Percentiles rank a stretch among this genome's conserved stretches.
phyloP scores from a whole-genome alignment of 2,329 filamentous ascomycete genomes.

The Aspergillus brunneoviolaceus region DNA sequence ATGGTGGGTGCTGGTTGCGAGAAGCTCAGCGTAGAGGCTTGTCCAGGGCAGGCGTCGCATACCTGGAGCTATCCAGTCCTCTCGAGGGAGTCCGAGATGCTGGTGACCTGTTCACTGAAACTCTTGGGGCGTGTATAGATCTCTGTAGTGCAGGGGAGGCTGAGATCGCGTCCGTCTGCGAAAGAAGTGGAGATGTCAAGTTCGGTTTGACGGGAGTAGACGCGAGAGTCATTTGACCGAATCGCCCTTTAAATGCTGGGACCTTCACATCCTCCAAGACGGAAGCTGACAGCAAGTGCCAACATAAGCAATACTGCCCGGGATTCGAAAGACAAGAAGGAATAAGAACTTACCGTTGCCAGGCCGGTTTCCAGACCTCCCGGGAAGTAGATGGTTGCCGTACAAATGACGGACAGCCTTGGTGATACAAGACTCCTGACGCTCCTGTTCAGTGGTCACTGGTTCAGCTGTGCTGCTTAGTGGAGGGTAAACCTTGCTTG shows the following conservation, averaged over 20 bases:
- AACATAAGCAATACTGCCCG: neutral
- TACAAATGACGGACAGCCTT: slow-evolving; percentile 11
- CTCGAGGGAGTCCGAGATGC: neutral
- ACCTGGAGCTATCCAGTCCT: slow-evolving; percentile 15
- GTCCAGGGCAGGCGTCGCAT: slow-evolving; percentile 4
- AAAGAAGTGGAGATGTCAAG: neutral
- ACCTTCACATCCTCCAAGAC: neutral
- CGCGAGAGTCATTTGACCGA: neutral
- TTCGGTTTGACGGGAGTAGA: neutral
- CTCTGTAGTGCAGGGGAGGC: slow-evolving; percentile 9
- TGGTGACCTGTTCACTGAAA: neutral
- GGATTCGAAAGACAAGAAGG: neutral
- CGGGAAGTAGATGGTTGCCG: slow-evolving; percentile 27
- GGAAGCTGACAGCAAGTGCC: neutral
- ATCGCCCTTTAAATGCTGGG: neutral
- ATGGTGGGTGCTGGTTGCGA: neutral
- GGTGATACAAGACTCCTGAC: neutral
- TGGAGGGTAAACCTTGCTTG: neutral
- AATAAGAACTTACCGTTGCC: neutral
- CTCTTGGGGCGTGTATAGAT: slow-evolving; percentile 18
- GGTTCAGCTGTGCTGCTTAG: neutral
- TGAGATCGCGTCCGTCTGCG: neutral
- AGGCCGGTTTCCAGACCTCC: slow-evolving; percentile 4
- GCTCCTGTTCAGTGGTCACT: neutral
- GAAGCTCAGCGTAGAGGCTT: slow-evolving; percentile 3